Conservation (phyloP, 2,329 filamentous ascomycete species). For the Dothistroma septosporum region DNA sequence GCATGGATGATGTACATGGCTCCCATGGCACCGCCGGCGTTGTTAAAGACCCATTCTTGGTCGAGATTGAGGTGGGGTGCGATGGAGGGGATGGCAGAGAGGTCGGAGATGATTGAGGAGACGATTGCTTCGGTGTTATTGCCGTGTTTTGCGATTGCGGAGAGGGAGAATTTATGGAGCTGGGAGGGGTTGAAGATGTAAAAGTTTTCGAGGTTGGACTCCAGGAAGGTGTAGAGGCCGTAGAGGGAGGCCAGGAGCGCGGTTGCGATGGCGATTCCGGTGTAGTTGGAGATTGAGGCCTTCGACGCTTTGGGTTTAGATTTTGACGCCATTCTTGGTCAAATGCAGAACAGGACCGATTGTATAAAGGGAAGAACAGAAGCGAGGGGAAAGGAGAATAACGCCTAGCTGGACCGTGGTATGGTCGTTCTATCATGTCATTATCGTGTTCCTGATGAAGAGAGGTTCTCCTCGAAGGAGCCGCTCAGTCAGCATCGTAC, state of each 20-base stretch:
- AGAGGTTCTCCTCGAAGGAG: neutral
- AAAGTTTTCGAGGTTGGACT: constrained; percentile 53
- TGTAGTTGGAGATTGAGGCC: neutral
- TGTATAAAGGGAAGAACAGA: neutral
- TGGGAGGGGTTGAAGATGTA: constrained; percentile 71
- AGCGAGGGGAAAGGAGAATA: neutral
- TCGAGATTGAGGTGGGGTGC: constrained; percentile 58
- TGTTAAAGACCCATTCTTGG: constrained; percentile 87
- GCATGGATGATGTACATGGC: constrained; percentile 88
- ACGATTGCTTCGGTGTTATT: constrained; percentile 70
- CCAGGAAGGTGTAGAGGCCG: constrained; percentile 53
- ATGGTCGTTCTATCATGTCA: neutral
- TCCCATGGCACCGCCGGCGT: constrained; percentile 86
- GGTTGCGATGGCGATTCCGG: constrained; percentile 48
- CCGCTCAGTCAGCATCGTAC: neutral
- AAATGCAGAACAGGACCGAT: neutral
- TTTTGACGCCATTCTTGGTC: neutral
- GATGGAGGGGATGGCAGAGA: constrained; percentile 49
- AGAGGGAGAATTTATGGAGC: constrained; percentile 64
- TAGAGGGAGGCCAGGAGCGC: constrained; percentile 54
- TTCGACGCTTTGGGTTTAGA: neutral
- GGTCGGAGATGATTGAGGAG: constrained; percentile 64
- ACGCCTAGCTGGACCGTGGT: neutral
- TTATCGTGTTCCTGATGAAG: neutral
- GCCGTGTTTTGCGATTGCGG: constrained; percentile 64